These are phyloP conservation scores for Solanum pinnatisectum DNA, from an alignment of 257 asterid species.

Conservation along the genomic window DNA sequence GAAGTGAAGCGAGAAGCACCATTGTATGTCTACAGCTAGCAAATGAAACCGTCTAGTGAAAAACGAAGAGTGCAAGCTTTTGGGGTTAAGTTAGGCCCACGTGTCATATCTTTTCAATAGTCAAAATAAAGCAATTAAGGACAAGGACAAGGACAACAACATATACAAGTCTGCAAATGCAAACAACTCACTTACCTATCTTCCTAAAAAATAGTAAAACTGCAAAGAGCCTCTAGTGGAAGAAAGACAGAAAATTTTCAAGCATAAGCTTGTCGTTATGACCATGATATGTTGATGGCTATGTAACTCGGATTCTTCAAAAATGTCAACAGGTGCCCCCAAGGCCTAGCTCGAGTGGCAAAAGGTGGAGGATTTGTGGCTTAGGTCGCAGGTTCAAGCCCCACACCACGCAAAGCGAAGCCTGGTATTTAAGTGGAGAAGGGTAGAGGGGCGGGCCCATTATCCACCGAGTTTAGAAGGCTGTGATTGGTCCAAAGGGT, in stretches of 20 bases:
- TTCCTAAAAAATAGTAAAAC: neutral
- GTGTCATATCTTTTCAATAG: neutral
- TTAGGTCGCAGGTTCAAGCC: too few relatives aligned
- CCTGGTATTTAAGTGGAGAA: too few relatives aligned
- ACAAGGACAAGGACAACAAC: neutral
- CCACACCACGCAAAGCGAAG: too few relatives aligned
- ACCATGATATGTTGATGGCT: neutral
- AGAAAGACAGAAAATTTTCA: neutral
- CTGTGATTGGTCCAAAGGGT: too few relatives aligned
- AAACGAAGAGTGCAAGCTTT: neutral
- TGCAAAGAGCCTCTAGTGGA: neutral
- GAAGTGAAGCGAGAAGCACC: neutral
- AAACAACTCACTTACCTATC: neutral
- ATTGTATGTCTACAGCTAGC: neutral
- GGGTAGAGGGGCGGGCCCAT: too few relatives aligned
- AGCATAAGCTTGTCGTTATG: neutral
- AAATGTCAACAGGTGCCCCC: neutral
- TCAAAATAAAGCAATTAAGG: neutral
- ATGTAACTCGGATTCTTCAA: neutral
- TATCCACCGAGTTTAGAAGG: too few relatives aligned
- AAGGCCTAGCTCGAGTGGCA: too few relatives aligned
- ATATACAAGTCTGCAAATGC: neutral
- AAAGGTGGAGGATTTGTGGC: too few relatives aligned
- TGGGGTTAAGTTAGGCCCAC: neutral
- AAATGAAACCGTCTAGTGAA: neutral